Evolutionary conservation across 83 land plant genomes (phyloP).

Genomic region (Thuja plicata): DNA sequence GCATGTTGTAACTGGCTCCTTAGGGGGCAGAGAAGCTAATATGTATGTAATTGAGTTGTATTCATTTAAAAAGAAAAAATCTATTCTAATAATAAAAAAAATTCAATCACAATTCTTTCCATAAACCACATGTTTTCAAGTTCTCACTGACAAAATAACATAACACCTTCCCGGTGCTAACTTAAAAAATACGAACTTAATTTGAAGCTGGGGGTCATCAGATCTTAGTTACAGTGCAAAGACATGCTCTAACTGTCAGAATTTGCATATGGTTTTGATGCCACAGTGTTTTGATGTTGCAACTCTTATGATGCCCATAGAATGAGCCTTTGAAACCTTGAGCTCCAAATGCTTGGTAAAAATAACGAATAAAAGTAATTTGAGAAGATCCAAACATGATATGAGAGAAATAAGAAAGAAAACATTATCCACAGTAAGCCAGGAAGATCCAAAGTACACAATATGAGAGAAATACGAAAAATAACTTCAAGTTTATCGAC

Average conservation of each 20-base stretch:
- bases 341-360: not conserved
- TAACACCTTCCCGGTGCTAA: not conserved
- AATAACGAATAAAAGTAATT: not conserved
- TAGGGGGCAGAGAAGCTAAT: too few relatives aligned
- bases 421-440: not conserved
- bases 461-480: not conserved
- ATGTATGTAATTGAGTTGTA: too few relatives aligned
- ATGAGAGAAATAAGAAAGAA: not conserved
- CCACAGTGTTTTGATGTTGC: not conserved
- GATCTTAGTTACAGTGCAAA: not conserved
- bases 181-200: not conserved
- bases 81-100: not conserved
- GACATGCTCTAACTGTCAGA: not conserved
- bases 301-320: not conserved
- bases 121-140: not conserved
- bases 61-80: too few relatives aligned
- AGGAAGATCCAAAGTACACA: not conserved
- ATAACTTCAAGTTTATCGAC: not conserved
- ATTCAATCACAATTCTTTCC: not conserved
- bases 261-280: not conserved
- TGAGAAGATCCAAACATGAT: not conserved
- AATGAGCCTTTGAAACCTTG: not conserved
- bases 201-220: not conserved
- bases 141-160: not conserved
- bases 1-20: too few relatives aligned